Evolutionary conservation across 139 green algal genomes (phyloP), one percentile per base, ranked within the genome.

Genomic region (Yamagishiella unicocca): DNA sequence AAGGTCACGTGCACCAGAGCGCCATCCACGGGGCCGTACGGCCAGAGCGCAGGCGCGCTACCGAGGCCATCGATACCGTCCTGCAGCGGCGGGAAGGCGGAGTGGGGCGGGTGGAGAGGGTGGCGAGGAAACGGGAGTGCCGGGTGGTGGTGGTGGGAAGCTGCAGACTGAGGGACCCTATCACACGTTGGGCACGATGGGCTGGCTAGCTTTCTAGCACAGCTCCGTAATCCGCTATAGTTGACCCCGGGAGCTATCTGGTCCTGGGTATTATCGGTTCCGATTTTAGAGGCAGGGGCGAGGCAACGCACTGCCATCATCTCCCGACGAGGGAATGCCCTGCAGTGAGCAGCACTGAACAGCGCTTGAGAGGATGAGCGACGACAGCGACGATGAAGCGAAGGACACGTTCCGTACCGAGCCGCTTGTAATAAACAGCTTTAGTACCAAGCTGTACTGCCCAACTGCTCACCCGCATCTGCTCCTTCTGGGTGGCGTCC

Each of bases 61-160:
- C 78, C 78, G 10, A 84, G 37, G 38, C 31, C 58, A 37, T 37
- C 27, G 4, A 84, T 58, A 21, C 78, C 78, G 78, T 84, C 78
- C 78, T 84, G 76, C 6, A 22, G 7, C 27, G 38, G 4, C 33
- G 33, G 19, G 21, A 50, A 9, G 70, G 2, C 14, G 24, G 7
- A 42, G 29, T 2, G 27, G 29, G 43, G 72, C 4, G 29, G 9
- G 3, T 54, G 70, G 29, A 78, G 40, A 8, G 38, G 70, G 17
- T 58, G 12, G 50, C 12, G 50, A 58, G 50, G 50, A 12, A 58
- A 17, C 17, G 12, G 50, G 50, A 12, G 17, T 12, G 50, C 17
- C 12, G 50, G 12, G 12, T 12, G 50, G 17, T 12, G 50, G 12
- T 25, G 17, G 50, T 58, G 12, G 50, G 50, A 12, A 67, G 58